Percentiles rank a stretch among this genome's conserved stretches.
Conservation (phyloP, 345 rosid species). For the Citrus hindsii region DNA sequence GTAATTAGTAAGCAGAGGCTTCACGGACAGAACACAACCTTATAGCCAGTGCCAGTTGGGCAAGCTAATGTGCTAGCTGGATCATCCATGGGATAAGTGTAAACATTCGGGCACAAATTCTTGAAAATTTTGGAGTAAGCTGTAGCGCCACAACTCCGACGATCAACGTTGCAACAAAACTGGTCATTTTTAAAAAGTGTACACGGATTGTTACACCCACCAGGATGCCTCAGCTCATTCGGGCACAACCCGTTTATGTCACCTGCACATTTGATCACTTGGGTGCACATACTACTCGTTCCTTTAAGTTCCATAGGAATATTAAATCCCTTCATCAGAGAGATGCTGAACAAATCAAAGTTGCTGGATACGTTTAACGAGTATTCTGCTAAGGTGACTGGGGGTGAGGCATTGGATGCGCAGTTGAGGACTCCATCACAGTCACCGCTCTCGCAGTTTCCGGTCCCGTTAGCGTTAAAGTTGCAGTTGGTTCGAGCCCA, state of each 20-base stretch:
- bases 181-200: conserved; percentile 40
- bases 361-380: not conserved
- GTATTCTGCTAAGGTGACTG: conserved; percentile 21
- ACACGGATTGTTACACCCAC: conserved; percentile 27
- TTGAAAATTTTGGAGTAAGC: no score
- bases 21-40: no score
- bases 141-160: no score
- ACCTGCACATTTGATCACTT: not conserved
- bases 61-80: no score
- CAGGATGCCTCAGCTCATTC: not conserved
- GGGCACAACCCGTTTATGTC: conserved; percentile 61
- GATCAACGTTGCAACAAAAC: conserved; percentile 37
- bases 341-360: conserved; percentile 8
- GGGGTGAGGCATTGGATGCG: not conserved
- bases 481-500: conserved; percentile 24
- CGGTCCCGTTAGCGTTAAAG: conserved; percentile 5
- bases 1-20: no score
- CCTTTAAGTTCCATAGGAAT: conserved; percentile 24
- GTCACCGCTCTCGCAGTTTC: conserved; percentile 18
- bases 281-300: not conserved
- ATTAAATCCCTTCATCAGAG: conserved; percentile 22
- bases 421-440: conserved; percentile 5
- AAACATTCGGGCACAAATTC: no score
- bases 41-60: no score
- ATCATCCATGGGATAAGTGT: no score